Evolutionary conservation across 192 early-diverging fungal genomes (phyloP).

Genomic region (Linnemannia exigua): DNA sequence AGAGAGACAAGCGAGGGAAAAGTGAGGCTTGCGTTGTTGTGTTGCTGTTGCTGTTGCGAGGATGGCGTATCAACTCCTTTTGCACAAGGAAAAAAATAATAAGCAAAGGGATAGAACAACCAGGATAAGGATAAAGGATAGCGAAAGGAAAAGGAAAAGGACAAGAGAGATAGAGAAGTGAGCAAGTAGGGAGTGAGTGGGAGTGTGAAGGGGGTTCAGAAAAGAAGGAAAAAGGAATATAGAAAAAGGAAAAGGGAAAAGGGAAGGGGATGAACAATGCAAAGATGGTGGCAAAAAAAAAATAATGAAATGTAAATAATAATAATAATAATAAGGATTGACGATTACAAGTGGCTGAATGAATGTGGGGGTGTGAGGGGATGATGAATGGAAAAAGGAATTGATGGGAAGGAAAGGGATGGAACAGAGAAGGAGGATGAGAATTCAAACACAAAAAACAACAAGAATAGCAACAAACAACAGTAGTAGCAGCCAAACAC

Average conservation of each 20-base stretch:
- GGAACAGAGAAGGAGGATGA: too few species aligned
- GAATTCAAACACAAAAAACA: not conserved
- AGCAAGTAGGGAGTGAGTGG: not conserved
- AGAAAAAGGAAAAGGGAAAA: not conserved
- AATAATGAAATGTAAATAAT: not conserved
- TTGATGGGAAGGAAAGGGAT: not conserved
- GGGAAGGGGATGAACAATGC: not conserved
- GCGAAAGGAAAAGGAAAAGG: not conserved
- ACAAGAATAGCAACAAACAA: not conserved
- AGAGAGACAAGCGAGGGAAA: not conserved
- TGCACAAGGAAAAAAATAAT: not conserved
- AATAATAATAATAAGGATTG: not conserved
- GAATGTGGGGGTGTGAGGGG: too few species aligned
- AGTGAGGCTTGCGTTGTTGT: too few species aligned
- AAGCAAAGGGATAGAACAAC: not conserved
- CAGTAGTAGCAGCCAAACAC: not conserved
- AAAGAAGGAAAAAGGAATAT: not conserved
- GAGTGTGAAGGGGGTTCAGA: not conserved
- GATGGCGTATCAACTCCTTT: not conserved
- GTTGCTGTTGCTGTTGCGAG: too few species aligned
- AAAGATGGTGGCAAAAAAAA: conserved; percentile 6
- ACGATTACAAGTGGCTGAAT: not conserved
- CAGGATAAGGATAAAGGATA: not conserved
- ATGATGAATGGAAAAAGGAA: not conserved
- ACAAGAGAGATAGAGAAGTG: not conserved